A percentile compares a stretch with the other conserved stretches of the same genome.
These are phyloP conservation scores for Omphalotus olearius DNA, from an alignment of 1,284 basidiomycete genomes.

Conservation along the genomic window DNA sequence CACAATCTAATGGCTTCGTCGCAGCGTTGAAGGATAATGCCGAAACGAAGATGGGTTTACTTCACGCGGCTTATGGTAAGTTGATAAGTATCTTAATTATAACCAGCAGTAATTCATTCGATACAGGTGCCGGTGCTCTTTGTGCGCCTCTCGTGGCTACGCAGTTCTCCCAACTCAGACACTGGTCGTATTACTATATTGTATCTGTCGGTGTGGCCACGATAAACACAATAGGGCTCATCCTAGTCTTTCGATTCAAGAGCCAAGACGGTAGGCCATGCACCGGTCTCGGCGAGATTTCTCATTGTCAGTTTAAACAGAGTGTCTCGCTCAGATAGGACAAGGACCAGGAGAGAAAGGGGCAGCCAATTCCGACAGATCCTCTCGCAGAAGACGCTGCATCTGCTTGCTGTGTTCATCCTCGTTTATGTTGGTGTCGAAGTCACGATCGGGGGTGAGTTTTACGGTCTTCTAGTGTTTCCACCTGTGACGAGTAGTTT, in stretches of 20 bases:
- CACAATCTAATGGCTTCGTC: conserved; percentile 54
- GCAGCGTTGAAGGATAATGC: conserved; percentile 42
- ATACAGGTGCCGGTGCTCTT: conserved; percentile 60
- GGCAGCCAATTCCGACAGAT: conserved; percentile 52
- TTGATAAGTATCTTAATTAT: not conserved
- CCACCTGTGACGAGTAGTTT: not conserved
- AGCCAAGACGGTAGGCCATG: conserved; percentile 40
- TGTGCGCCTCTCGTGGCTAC: conserved; percentile 64
- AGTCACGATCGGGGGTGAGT: conserved; percentile 57
- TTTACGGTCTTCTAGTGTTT: not conserved
- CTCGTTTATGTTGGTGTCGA: conserved; percentile 69
- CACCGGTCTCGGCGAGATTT: not conserved
- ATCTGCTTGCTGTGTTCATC: conserved; percentile 56
- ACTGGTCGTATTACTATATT: conserved; percentile 61
- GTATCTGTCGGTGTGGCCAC: conserved; percentile 54
- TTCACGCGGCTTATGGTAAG: conserved; percentile 51
- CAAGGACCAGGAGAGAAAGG: conserved; percentile 31
- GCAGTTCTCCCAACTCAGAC: conserved; percentile 49
- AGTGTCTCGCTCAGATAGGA: conserved; percentile 37
- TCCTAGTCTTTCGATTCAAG: conserved; percentile 48
- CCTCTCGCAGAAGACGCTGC: conserved; percentile 47
- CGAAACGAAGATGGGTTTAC: conserved; percentile 50
- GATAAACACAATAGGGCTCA: conserved; percentile 39
- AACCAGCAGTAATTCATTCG: conserved; percentile 30
- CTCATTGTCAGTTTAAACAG: conserved; percentile 20